phyloP scores from a whole-genome alignment of 2,329 filamentous ascomycete species.

The Paracorniculantispora psalliotae region DNA sequence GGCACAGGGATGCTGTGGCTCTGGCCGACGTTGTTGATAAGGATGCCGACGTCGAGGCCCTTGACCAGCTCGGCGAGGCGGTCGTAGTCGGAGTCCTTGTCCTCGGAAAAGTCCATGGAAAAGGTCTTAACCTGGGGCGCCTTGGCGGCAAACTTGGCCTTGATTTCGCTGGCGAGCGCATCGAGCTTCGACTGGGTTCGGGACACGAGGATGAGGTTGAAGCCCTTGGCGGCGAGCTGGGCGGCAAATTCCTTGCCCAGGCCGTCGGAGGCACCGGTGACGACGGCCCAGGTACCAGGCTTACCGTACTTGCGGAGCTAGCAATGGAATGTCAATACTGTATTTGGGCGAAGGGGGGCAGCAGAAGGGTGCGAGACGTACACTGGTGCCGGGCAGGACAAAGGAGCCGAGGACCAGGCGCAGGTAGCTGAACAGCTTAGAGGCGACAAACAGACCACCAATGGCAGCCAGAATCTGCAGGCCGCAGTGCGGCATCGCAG shows the following conservation, averaged over 20 bases:
- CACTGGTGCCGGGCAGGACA: slow-evolving; percentile 58
- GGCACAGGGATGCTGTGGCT: slow-evolving; percentile 90
- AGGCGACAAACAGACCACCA: slow-evolving; percentile 55
- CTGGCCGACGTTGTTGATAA: slow-evolving; percentile 96
- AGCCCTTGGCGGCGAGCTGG: slow-evolving; percentile 85
- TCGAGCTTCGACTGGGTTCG: slow-evolving; percentile 92
- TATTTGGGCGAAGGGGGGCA: slow-evolving; percentile 16
- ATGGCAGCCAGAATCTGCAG: slow-evolving; percentile 46
- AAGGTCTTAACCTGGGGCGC: slow-evolving; percentile 68
- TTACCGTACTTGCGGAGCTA: slow-evolving; percentile 87
- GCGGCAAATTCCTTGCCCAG: slow-evolving; percentile 94
- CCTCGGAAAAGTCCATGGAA: slow-evolving; percentile 85
- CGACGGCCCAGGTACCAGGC: slow-evolving; percentile 87
- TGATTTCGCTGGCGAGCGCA: slow-evolving; percentile 69
- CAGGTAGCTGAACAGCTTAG: slow-evolving; percentile 53
- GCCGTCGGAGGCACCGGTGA: slow-evolving; percentile 94
- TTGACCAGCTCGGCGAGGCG: slow-evolving; percentile 63
- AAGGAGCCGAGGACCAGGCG: slow-evolving; percentile 64
- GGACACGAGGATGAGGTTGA: slow-evolving; percentile 91
- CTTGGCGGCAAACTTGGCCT: slow-evolving; percentile 57
- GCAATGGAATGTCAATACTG: background rate
- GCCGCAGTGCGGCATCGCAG: slow-evolving; percentile 37
- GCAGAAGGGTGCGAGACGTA: slow-evolving; percentile 32
- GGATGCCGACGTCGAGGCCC: slow-evolving; percentile 74
- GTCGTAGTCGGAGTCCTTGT: slow-evolving; percentile 75